phyloP scores from a whole-genome alignment of 495 filamentous ascomycete species.

The Staphylotrichum longicolle region DNA sequence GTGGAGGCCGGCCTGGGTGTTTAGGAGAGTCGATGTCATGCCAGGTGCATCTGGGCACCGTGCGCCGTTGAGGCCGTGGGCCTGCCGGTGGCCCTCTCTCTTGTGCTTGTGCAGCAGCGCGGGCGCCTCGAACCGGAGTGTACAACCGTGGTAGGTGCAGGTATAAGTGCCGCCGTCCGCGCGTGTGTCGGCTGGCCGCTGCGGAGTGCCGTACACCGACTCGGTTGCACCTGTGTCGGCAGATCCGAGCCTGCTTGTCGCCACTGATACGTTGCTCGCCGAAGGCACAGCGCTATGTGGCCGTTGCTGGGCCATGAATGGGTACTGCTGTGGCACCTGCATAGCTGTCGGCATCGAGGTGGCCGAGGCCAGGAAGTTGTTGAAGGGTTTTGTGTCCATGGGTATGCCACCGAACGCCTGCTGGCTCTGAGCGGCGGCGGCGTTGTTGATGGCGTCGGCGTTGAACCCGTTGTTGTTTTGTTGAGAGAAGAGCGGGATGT shows the following conservation, averaged over 20 bases:
- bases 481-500: constrained; percentile 66
- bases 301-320: constrained; percentile 47
- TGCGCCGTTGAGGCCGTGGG: constrained; percentile 38
- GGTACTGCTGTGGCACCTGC: constrained; percentile 58
- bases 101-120: constrained; percentile 91
- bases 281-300: constrained; percentile 49
- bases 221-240: too few relatives aligned
- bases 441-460: constrained; percentile 34
- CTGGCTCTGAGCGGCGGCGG: constrained; percentile 30
- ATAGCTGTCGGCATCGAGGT: constrained; percentile 43
- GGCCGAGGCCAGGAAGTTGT: constrained; percentile 36
- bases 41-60: constrained; percentile 24
- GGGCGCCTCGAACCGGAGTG: constrained; percentile 81
- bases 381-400: constrained; percentile 40
- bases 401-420: constrained; percentile 47
- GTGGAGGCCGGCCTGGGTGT: constrained; percentile 36
- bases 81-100: constrained; percentile 83
- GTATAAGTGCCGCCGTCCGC: constrained; percentile 89
- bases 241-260: constrained; percentile 44
- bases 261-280: too few relatives aligned
- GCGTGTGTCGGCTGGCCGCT: constrained; percentile 59
- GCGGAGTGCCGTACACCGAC: constrained; percentile 32
- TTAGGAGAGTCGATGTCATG: constrained; percentile 31
- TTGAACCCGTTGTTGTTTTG: constrained; percentile 34
- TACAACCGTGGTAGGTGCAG: constrained; percentile 91